Evolutionary conservation across 1,139 yeast genomes (phyloP).

Genomic region (Candida sp.): DNA sequence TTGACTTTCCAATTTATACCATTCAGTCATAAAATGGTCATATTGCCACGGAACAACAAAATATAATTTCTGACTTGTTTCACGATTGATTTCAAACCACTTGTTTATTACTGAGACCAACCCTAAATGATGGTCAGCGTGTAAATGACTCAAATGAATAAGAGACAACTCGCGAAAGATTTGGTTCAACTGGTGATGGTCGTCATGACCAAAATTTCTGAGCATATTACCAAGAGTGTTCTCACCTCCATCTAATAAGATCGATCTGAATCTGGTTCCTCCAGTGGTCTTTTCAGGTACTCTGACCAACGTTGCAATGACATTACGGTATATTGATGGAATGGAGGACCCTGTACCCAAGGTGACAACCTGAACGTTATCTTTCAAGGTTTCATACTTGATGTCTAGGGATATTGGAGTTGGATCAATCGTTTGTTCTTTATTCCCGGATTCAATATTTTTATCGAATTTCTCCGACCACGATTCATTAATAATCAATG

Average conservation of each 20-base stretch:
- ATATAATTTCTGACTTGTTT: constrained; percentile 36
- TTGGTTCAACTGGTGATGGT: constrained; percentile 25
- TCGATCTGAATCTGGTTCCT: constrained; percentile 31
- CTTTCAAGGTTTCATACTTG: constrained; percentile 24
- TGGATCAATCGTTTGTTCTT: constrained; percentile 17
- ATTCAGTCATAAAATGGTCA: constrained; percentile 63
- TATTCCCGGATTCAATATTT: constrained; percentile 30
- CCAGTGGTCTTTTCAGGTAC: constrained; percentile 45
- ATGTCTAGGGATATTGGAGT: constrained; percentile 18
- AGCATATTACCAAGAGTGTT: constrained; percentile 75
- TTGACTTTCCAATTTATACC: constrained; percentile 56
- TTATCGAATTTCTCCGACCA: constrained; percentile 45
- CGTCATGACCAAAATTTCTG: constrained; percentile 55
- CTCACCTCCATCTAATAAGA: constrained; percentile 90
- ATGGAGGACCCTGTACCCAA: constrained; percentile 94
- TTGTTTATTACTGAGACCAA: constrained; percentile 62
- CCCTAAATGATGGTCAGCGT: constrained; percentile 97
- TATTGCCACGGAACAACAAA: constrained; percentile 79
- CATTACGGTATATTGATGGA: constrained; percentile 85
- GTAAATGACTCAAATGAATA: constrained; percentile 82
- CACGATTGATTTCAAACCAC: constrained; percentile 51
- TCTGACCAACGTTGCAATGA: constrained; percentile 71
- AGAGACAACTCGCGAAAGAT: constrained; percentile 55
- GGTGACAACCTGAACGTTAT: constrained; percentile 68
- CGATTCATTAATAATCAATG: constrained; percentile 16